Base-by-base conservation (phyloP, 805 yeast species). In the Cyberlindnera petersonii region DNA sequence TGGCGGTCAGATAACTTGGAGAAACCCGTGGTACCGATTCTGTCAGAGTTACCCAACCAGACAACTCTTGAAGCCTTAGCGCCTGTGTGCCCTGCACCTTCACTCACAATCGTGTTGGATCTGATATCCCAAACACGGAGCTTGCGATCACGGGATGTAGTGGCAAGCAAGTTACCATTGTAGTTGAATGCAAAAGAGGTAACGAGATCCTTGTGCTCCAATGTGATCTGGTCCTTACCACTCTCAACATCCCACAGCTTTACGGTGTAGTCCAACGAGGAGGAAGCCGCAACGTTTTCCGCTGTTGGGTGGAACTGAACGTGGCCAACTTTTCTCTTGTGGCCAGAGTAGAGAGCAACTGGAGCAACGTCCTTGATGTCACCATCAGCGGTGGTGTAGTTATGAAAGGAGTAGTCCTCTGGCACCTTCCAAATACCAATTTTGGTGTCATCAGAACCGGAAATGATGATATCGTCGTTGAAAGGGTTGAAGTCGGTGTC, bases 401-500 rank as follows among this genome's bases (percentile, higher is more conserved):
- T 69, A 51, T 75, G 82, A 61, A 84, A 80, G 1, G 91, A 75
- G 65, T 77, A 93, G 50, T 77, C 80, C 34, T 77, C 76, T 0
- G 98, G 98, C 33, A 93, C 82, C 43, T 77, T 76, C 96, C 97
- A 93, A 31, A 93, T 58, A 38, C 82, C 79, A 47, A 93, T 79
- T 55, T 79, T 81, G 4, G 87, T 82, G 56, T 84, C 94, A 44
- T 84, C 91, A 21, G 94, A 82, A 32, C 85, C 80, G 35, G 95
- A 83, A 4, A 80, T 94, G 38, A 89, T 63, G 52, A 78, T 73
- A 48, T 73, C 69, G 42, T 79, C 80, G 59, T 91, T 76, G 60
- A 89, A 93, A 2, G 98, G 98, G 63, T 88, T 84, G 71, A 91
- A 93, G 42, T 86, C 95, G 0, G 98, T 91, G 64, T 93, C 99